Evolutionary conservation across 176 grass and related monocot genomes (phyloP).

Genomic region (Chloris gayana): DNA sequence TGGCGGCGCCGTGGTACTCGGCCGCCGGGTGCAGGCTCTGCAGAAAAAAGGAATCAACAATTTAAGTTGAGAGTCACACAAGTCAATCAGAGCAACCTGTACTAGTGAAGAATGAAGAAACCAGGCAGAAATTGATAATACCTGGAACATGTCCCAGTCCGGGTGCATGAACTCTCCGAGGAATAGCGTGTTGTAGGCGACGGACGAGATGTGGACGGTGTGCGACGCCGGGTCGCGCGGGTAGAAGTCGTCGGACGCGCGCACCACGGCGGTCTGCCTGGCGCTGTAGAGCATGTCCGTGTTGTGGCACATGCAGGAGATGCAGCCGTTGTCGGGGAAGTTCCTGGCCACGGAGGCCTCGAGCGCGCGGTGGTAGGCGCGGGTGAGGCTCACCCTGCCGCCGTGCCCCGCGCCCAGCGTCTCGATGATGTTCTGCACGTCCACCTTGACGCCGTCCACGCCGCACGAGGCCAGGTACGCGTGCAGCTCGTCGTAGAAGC

Average conservation of each 20-base stretch:
- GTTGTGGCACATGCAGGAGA: conserved; percentile 88
- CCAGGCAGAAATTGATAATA: background rate
- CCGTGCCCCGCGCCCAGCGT: conserved; percentile 73
- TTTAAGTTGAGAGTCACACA: conserved; percentile 9
- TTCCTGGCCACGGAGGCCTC: conserved; percentile 60
- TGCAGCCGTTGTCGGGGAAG: conserved; percentile 82
- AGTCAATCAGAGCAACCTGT: background rate
- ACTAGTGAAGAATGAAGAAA: too few relatives aligned
- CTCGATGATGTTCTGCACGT: conserved; percentile 91
- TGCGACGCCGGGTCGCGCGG: conserved; percentile 83
- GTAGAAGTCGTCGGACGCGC: conserved; percentile 91
- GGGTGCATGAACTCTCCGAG: conserved; percentile 93
- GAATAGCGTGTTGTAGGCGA: conserved; percentile 83
- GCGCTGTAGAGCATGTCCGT: conserved; percentile 71
- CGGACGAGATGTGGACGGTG: conserved; percentile 71
- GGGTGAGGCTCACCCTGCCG: conserved; percentile 61
- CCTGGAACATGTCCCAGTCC: conserved; percentile 98
- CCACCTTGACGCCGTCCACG: conserved; percentile 87
- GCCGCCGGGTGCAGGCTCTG: conserved; percentile 82
- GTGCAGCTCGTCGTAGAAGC: conserved; percentile 78
- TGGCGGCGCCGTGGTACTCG: conserved; percentile 82
- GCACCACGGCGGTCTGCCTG: conserved; percentile 63
- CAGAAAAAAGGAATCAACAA: background rate
- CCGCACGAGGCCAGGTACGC: conserved; percentile 62
- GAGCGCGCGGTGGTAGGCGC: conserved; percentile 67